Percentiles rank a stretch among this genome's conserved stretches.
phyloP scores from a whole-genome alignment of 352 stramenopile species.

The Pythium dissimile region DNA sequence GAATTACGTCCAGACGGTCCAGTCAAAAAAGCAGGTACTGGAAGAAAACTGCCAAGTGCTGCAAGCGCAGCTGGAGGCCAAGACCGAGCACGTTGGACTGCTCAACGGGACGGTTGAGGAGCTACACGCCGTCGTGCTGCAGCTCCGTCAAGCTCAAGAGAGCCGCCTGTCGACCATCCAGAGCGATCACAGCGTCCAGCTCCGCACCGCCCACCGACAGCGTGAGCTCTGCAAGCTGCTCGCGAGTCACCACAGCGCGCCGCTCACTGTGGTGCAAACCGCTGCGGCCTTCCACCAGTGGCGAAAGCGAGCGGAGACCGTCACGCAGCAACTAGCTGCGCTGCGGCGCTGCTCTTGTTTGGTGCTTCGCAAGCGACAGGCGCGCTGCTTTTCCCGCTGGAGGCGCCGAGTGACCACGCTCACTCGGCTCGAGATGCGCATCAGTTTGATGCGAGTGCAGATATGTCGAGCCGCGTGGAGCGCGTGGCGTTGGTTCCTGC shows the following conservation, averaged over 20 bases:
- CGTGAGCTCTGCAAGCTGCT: not conserved
- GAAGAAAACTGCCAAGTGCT: no score
- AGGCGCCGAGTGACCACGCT: not conserved
- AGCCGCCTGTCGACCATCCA: no score
- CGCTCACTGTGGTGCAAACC: not conserved
- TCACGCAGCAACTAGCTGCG: not conserved
- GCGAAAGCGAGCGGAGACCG: not conserved
- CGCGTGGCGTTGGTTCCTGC: conserved; percentile 4
- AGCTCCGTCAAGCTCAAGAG: no score
- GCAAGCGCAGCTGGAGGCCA: no score
- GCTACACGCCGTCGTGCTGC: no score
- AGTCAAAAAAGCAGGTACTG: no score
- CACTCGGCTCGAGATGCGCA: not conserved
- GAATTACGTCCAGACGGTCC: no score
- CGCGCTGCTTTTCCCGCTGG: not conserved
- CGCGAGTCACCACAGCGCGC: not conserved
- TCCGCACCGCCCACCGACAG: not conserved
- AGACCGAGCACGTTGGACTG: no score
- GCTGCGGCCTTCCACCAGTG: not conserved
- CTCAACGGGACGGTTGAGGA: no score
- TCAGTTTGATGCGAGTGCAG: not conserved
- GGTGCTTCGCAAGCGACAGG: not conserved
- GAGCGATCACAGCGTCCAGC: no score
- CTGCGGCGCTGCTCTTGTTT: not conserved
- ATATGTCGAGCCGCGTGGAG: not conserved